Conservation (phyloP, 2,329 filamentous ascomycete genomes). For the Periconia sp. region DNA sequence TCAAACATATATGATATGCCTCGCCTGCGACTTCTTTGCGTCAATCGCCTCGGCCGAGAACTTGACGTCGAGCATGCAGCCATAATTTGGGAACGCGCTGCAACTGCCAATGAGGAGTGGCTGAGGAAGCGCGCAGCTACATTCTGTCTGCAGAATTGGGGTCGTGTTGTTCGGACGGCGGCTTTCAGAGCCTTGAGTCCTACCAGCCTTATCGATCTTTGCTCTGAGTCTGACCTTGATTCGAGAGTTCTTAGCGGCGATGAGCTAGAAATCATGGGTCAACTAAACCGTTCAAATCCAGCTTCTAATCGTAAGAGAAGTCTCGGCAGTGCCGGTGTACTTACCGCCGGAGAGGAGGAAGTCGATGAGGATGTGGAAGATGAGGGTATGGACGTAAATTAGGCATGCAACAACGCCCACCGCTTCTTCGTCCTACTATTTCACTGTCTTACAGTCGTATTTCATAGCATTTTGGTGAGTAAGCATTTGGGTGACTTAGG, state of each 20-base stretch:
- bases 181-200: conserved; percentile 84
- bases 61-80: conserved; percentile 94
- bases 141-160: conserved; percentile 95
- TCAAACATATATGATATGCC: conserved; percentile 98
- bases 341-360: conserved; percentile 50
- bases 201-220: conserved; percentile 83
- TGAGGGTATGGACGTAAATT: conserved; percentile 51
- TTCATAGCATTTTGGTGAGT: background rate
- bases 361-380: conserved; percentile 51
- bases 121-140: conserved; percentile 83
- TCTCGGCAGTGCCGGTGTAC: conserved; percentile 41
- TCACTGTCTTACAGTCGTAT: too few relatives aligned
- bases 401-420: too few relatives aligned
- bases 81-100: conserved; percentile 93
- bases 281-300: conserved; percentile 51
- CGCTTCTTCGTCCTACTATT: too few relatives aligned
- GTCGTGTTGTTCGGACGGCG: conserved; percentile 85
- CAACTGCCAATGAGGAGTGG: conserved; percentile 91
- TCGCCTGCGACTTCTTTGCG: conserved; percentile 85
- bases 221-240: conserved; percentile 90
- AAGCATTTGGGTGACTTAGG: too few relatives aligned
- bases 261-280: conserved; percentile 71
- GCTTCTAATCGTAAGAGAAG: conserved; percentile 52
- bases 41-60: conserved; percentile 87
- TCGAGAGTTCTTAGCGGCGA: conserved; percentile 90